A percentile compares a stretch with the other conserved stretches of the same genome.
Conservation (phyloP, 441 rosid genomes). For the Mallotus japonicus region DNA sequence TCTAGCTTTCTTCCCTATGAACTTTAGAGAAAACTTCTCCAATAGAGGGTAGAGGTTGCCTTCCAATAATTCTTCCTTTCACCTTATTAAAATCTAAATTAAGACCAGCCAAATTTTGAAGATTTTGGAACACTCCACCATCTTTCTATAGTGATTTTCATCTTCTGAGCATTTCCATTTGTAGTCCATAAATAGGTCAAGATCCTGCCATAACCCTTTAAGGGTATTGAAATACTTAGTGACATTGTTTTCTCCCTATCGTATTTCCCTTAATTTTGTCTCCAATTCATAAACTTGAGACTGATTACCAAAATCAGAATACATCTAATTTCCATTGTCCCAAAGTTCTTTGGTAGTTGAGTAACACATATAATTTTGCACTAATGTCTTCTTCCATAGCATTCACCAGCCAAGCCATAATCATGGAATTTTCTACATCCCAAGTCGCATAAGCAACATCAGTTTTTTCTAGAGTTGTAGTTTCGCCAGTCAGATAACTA, state of each 20-base stretch:
- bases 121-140: background rate
- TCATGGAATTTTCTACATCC: too few species aligned
- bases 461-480: too few species aligned
- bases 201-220: background rate
- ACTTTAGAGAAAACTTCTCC: background rate
- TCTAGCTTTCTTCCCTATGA: too few species aligned
- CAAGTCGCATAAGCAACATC: too few species aligned
- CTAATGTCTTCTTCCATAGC: background rate
- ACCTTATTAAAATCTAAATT: slow-evolving; percentile 14
- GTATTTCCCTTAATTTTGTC: background rate
- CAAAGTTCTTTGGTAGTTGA: background rate
- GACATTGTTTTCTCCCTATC: background rate
- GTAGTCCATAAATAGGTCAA: background rate
- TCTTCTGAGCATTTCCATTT: background rate
- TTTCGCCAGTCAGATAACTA: too few species aligned
- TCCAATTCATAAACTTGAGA: background rate
- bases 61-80: background rate
- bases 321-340: too few species aligned
- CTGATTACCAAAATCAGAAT: background rate
- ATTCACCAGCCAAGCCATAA: background rate
- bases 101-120: background rate
- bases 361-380: slow-evolving; percentile 1
- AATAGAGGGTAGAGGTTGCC: background rate
- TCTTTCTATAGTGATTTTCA: background rate
- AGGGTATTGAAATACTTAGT: background rate